Evolutionary conservation across 345 rosid genomes (phyloP).

Genomic region (Nephelium lappaceum): DNA sequence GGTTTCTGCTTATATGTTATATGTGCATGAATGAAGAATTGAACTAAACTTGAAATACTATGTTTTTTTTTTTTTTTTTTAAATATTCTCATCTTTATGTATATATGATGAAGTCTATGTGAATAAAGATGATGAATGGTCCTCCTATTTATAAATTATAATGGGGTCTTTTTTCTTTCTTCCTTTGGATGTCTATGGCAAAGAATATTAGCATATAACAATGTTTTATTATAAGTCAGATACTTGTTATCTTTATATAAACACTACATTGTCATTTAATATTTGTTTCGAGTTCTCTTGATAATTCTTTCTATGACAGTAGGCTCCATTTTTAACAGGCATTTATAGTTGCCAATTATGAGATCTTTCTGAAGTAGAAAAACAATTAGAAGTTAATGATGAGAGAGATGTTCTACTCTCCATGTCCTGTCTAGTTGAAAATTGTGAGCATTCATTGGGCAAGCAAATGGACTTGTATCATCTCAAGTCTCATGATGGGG

Average conservation of each 20-base stretch:
- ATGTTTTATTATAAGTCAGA: no score
- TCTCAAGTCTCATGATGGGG: no score
- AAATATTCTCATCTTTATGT: not conserved
- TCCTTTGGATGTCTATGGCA: not conserved
- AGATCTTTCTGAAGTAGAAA: no score
- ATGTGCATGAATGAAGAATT: not conserved
- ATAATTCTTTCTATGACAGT: not conserved
- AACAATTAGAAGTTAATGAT: no score
- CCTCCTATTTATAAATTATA: not conserved
- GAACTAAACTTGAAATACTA: not conserved
- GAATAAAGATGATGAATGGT: not conserved
- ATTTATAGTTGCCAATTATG: no score
- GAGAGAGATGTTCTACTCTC: no score
- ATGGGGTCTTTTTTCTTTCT: no score
- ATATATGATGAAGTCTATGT: not conserved
- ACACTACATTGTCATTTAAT: not conserved
- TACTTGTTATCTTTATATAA: no score
- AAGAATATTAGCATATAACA: not conserved
- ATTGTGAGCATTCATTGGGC: no score
- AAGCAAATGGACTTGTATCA: no score
- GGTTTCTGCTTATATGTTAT: not conserved
- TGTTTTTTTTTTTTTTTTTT: no score
- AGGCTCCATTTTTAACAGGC: not conserved
- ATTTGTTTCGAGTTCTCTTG: not conserved
- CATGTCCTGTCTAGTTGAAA: no score